Evolutionary conservation across 352 stramenopile genomes (phyloP).

Genomic region (Phytophthora cactorum): DNA sequence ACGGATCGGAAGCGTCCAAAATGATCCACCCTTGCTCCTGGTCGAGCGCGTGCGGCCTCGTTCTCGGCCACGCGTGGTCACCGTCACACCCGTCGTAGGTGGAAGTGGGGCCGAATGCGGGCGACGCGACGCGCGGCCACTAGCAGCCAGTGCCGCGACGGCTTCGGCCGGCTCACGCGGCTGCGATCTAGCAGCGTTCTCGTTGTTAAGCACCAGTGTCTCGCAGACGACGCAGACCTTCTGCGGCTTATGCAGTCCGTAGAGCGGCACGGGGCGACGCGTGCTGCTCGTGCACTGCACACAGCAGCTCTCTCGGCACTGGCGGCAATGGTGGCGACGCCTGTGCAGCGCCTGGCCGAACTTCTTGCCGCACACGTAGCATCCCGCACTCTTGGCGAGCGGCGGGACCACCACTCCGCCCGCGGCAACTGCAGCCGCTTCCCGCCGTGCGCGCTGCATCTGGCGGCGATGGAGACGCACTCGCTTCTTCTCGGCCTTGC

Average conservation of each 20-base stretch:
- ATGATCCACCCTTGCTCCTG: conserved; percentile 40
- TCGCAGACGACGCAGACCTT: conserved; percentile 70
- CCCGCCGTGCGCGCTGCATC: conserved; percentile 2
- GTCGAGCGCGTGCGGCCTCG: conserved; percentile 28
- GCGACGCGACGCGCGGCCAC: conserved; percentile 20
- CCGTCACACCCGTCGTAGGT: conserved; percentile 17
- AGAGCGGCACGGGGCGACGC: conserved; percentile 43
- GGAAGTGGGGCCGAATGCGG: conserved; percentile 43
- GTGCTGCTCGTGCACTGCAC: conserved; percentile 50
- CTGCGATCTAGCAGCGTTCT: conserved; percentile 1
- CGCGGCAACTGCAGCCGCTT: not conserved
- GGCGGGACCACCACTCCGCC: conserved; percentile 11
- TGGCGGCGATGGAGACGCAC: conserved; percentile 7
- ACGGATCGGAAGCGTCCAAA: conserved; percentile 57
- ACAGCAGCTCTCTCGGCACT: conserved; percentile 70
- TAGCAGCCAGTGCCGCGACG: conserved; percentile 13
- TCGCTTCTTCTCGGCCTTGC: conserved; percentile 31
- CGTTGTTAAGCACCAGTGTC: conserved; percentile 38
- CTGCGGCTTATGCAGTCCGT: conserved; percentile 49
- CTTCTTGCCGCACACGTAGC: conserved; percentile 44
- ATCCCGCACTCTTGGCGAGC: conserved; percentile 46
- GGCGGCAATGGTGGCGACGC: conserved; percentile 70
- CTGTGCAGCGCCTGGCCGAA: conserved; percentile 43
- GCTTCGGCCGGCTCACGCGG: conserved; percentile 31
- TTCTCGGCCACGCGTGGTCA: conserved; percentile 13